phyloP scores from a whole-genome alignment of 2,329 filamentous ascomycete species.

The Boeremia lycopersici region DNA sequence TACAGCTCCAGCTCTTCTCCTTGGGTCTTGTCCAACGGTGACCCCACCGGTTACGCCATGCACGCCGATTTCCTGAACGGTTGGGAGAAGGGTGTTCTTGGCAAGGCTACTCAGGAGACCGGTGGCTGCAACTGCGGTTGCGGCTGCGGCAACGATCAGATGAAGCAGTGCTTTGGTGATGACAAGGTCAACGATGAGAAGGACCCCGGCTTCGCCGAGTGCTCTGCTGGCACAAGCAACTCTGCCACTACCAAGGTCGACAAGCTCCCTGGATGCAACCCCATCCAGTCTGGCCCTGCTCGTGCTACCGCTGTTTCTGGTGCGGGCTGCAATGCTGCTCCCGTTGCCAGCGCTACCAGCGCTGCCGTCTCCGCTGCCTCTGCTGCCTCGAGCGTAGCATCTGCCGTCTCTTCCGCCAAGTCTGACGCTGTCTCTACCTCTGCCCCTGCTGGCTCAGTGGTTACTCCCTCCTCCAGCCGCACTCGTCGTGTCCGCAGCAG shows the following conservation, averaged over 20 bases:
- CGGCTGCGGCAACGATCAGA: conserved; percentile 42
- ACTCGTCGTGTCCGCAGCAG: conserved; percentile 4
- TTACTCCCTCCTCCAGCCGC: conserved; percentile 9
- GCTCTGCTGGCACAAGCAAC: conserved; percentile 29
- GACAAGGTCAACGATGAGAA: conserved; percentile 42
- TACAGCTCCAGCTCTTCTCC: conserved; percentile 39
- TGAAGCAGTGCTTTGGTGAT: conserved; percentile 46
- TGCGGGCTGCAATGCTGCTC: conserved; percentile 30
- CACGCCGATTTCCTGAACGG: conserved; percentile 49
- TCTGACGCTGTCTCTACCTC: conserved; percentile 4
- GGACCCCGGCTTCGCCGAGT: conserved; percentile 36
- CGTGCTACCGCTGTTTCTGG: conserved; percentile 36
- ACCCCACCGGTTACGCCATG: conserved; percentile 46
- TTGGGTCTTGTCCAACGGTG: conserved; percentile 46
- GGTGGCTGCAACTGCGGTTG: conserved; percentile 48
- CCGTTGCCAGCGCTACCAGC: conserved; percentile 13
- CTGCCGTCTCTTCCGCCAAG: not conserved
- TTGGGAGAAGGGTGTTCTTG: conserved; percentile 46
- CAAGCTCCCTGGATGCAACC: conserved; percentile 48
- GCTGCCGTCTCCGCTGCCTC: conserved; percentile 4
- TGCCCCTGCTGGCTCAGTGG: conserved; percentile 3
- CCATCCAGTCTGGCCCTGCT: conserved; percentile 45
- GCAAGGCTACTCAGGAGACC: conserved; percentile 39
- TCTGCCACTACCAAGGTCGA: conserved; percentile 27
- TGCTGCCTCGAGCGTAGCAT: not conserved